Evolutionary conservation across 1,139 yeast genomes (phyloP).

Genomic region (Magnusiomyces paraingens): DNA sequence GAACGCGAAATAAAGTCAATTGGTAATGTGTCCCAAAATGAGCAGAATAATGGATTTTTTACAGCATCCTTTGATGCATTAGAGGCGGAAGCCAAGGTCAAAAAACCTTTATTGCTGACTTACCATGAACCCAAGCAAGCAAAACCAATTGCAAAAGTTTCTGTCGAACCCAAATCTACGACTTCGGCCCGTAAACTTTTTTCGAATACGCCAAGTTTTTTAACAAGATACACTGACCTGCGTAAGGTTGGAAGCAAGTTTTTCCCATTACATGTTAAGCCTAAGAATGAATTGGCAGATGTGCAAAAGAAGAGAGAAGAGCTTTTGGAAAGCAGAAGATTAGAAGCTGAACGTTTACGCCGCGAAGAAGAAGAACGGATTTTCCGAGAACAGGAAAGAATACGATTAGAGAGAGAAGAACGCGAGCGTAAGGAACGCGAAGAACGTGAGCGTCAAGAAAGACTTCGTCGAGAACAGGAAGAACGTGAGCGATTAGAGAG

Average conservation of each 20-base stretch:
- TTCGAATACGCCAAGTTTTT: background rate
- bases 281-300: slow-evolving; percentile 11
- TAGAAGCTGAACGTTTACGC: background rate
- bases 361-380: slow-evolving; percentile 7
- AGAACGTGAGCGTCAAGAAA: slow-evolving; percentile 5
- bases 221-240: background rate
- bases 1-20: slow-evolving; percentile 9
- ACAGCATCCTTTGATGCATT: slow-evolving; percentile 2
- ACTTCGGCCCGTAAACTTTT: background rate
- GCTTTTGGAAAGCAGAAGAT: slow-evolving; percentile 6
- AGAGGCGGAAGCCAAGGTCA: background rate
- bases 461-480: slow-evolving; percentile 5
- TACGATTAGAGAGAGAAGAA: slow-evolving; percentile 9
- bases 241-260: background rate
- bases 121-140: background rate
- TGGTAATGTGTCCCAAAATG: slow-evolving; percentile 3
- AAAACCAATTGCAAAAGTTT: no score
- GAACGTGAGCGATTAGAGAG: slow-evolving; percentile 3
- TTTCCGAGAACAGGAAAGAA: background rate
- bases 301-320: slow-evolving; percentile 6
- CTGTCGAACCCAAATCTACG: slow-evolving; percentile 1
- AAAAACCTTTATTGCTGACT: background rate
- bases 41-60: slow-evolving; percentile 7
- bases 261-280: background rate
- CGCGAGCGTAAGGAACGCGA: slow-evolving; percentile 4